Conservation (phyloP, 2,329 filamentous ascomycete species). For the Pseudocercospora macadamiae region DNA sequence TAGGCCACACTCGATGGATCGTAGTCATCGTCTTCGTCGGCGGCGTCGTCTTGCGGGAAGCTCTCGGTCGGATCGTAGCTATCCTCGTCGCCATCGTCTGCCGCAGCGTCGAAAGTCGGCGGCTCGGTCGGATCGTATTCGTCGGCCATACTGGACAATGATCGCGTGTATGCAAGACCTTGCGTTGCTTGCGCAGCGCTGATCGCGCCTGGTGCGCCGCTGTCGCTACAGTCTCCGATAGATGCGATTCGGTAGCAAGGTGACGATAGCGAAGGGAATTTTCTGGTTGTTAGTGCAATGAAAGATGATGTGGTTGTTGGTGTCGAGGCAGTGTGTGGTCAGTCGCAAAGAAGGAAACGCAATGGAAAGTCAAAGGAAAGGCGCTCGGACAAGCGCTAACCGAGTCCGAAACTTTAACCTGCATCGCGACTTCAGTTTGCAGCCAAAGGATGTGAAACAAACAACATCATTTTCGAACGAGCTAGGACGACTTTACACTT, state of each 20-base stretch:
- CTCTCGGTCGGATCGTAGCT: slow-evolving; percentile 41
- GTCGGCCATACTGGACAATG: slow-evolving; percentile 48
- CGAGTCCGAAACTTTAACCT: too few species aligned
- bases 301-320: neutral
- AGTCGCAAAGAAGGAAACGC: neutral
- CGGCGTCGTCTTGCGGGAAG: slow-evolving; percentile 27
- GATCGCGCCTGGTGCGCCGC: too few species aligned
- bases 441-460: neutral
- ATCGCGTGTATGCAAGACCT: slow-evolving; percentile 8
- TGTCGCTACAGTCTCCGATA: too few species aligned
- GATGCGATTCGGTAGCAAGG: too few species aligned
- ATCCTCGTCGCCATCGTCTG: slow-evolving; percentile 28
- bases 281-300: too few species aligned
- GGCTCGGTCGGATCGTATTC: slow-evolving; percentile 38
- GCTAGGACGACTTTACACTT: too few species aligned
- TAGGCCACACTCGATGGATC: slow-evolving; percentile 39
- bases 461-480: neutral
- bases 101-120: slow-evolving; percentile 29
- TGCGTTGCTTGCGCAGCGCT: neutral
- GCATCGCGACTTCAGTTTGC: neutral
- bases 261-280: too few species aligned
- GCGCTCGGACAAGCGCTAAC: too few species aligned
- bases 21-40: slow-evolving; percentile 40
- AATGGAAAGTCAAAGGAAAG: too few species aligned
- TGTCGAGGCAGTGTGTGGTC: neutral